phyloP scores from a whole-genome alignment of 202 grass and related monocot genomes.

The Schoenoplectus triqueter region DNA sequence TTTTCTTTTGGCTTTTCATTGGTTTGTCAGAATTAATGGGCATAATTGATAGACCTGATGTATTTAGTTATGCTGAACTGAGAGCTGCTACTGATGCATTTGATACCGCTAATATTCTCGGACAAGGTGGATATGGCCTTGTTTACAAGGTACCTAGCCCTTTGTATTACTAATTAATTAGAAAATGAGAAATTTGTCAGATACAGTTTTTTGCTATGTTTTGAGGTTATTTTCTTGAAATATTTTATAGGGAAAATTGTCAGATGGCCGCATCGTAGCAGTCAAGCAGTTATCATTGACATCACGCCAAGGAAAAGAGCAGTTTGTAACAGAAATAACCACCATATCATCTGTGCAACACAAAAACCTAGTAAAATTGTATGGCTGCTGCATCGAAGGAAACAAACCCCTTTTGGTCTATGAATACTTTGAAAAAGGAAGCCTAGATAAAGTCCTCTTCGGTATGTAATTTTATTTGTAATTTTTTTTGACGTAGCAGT shows the following conservation, averaged over 20 bases:
- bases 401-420: slow-evolving; percentile 53
- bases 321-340: slow-evolving; percentile 59
- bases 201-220: background rate
- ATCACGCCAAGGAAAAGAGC: slow-evolving; percentile 55
- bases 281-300: slow-evolving; percentile 54
- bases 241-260: slow-evolving; percentile 47
- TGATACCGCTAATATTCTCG: slow-evolving; percentile 43
- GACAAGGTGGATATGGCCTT: slow-evolving; percentile 58
- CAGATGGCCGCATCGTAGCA: slow-evolving; percentile 51
- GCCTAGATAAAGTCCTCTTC: slow-evolving; percentile 56
- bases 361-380: slow-evolving; percentile 59
- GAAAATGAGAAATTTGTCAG: background rate
- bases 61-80: slow-evolving; percentile 52
- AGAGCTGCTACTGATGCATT: slow-evolving; percentile 52
- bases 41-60: slow-evolving; percentile 42
- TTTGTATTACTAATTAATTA: background rate
- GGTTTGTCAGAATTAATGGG: slow-evolving; percentile 47
- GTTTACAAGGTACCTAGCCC: slow-evolving; percentile 43
- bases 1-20: background rate
- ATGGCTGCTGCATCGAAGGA: slow-evolving; percentile 56
- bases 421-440: slow-evolving; percentile 56
- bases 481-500: too few species aligned
- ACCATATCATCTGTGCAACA: slow-evolving; percentile 59
- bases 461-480: slow-evolving; percentile 24
- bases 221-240: slow-evolving; percentile 1